Percentiles rank a stretch among this genome's conserved stretches.
These are phyloP conservation scores for Apiotrichum sp. DNA, from an alignment of 1,284 basidiomycete genomes.

Conservation along the genomic window DNA sequence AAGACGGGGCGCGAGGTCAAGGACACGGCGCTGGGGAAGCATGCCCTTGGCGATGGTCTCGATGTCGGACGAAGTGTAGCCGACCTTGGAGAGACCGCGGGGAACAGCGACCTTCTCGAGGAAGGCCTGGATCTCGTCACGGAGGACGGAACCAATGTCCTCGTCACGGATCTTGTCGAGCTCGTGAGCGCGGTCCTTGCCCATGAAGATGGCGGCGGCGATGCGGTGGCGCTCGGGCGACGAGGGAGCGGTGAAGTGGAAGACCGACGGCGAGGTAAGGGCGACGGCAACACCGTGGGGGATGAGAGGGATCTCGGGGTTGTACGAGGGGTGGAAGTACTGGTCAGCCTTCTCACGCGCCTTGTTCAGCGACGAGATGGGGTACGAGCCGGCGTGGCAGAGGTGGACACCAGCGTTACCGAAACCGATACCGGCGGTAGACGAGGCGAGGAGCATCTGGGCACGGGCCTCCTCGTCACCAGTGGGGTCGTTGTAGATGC, in stretches of 20 bases:
- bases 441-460: constrained; percentile 66
- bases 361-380: constrained; percentile 90
- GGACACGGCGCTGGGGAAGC: constrained; percentile 42
- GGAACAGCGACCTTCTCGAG: constrained; percentile 78
- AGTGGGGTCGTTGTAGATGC: constrained; percentile 68
- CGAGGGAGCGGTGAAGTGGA: constrained; percentile 88
- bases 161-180: constrained; percentile 70
- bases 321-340: constrained; percentile 66
- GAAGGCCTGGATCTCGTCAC: constrained; percentile 86
- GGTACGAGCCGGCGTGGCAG: constrained; percentile 51
- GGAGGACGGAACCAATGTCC: constrained; percentile 73
- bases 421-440: constrained; percentile 88
- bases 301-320: constrained; percentile 76
- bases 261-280: constrained; percentile 80
- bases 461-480: constrained; percentile 74
- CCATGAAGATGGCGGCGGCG: constrained; percentile 75
- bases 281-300: constrained; percentile 87
- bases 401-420: constrained; percentile 90
- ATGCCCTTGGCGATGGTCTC: constrained; percentile 41
- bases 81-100: constrained; percentile 77
- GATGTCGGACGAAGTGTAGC: constrained; percentile 55
- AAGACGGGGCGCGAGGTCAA: constrained; percentile 41
- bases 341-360: constrained; percentile 78
- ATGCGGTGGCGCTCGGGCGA: constrained; percentile 84
- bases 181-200: constrained; percentile 60